Evolutionary conservation across 495 filamentous ascomycete species (phyloP).

Genomic region (Hypoxylon subgilvum): DNA sequence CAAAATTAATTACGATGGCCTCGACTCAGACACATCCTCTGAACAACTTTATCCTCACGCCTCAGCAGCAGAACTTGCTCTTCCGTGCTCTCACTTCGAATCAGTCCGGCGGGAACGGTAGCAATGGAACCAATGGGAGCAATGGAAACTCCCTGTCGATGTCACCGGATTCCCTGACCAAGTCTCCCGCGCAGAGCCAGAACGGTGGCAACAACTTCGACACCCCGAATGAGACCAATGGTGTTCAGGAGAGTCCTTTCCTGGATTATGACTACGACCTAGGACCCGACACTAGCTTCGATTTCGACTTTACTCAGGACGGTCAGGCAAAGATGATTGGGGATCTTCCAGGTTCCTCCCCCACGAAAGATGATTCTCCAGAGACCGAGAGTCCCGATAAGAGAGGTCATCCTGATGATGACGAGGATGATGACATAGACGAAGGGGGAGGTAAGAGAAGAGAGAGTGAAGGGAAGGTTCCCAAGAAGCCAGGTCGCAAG

Average conservation of each 20-base stretch:
- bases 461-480: slow-evolving; percentile 74
- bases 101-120: slow-evolving; percentile 40
- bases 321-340: slow-evolving; percentile 77
- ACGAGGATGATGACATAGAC: slow-evolving; percentile 69
- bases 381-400: slow-evolving; percentile 79
- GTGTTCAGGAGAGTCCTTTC: slow-evolving; percentile 76
- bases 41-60: slow-evolving; percentile 66
- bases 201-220: slow-evolving; percentile 16
- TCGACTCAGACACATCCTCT: slow-evolving; percentile 49
- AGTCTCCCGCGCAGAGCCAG: slow-evolving; percentile 55
- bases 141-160: slow-evolving; percentile 52
- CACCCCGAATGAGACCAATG: slow-evolving; percentile 41
- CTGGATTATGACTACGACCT: slow-evolving; percentile 77
- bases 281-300: slow-evolving; percentile 57
- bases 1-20: slow-evolving; percentile 52
- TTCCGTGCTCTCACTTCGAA: slow-evolving; percentile 88
- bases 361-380: slow-evolving; percentile 52
- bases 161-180: slow-evolving; percentile 60
- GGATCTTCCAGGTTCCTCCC: slow-evolving; percentile 66
- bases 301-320: slow-evolving; percentile 71
- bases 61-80: slow-evolving; percentile 85
- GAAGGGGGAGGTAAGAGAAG: slow-evolving; percentile 74
- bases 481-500: slow-evolving; percentile 96
- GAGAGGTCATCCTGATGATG: slow-evolving; percentile 73
- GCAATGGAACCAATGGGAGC: slow-evolving; percentile 36